Evolutionary conservation across 805 yeast genomes (phyloP).

Genomic region (Debaryomyces prosopidis): DNA sequence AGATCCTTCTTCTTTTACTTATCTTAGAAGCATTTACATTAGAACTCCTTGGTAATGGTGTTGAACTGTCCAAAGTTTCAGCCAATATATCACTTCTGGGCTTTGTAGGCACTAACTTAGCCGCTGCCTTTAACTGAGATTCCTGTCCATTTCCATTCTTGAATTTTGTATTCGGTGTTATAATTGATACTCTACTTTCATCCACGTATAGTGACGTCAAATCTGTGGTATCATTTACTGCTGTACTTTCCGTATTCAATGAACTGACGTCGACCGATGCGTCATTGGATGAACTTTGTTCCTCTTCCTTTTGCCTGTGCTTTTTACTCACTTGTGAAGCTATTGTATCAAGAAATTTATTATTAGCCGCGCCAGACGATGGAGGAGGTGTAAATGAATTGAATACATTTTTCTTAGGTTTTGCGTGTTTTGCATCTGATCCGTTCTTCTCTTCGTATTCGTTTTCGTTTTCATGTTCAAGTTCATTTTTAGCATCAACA

Average conservation of each 20-base stretch:
- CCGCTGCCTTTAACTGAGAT: slow-evolving; percentile 8
- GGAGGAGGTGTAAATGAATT: slow-evolving; percentile 17
- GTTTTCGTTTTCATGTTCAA: background rate
- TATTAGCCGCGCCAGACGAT: slow-evolving; percentile 10
- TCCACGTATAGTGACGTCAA: slow-evolving; percentile 20
- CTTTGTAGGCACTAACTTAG: slow-evolving; percentile 9
- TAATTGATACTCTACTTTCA: slow-evolving; percentile 9
- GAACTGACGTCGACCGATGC: slow-evolving; percentile 25
- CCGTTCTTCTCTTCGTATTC: background rate
- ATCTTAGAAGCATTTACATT: background rate
- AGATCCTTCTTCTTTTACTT: slow-evolving; percentile 14
- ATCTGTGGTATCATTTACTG: slow-evolving; percentile 7
- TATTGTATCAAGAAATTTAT: slow-evolving; percentile 18
- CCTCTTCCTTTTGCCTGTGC: slow-evolving; percentile 1
- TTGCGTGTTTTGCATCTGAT: background rate
- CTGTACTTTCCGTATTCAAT: slow-evolving; percentile 19
- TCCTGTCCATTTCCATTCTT: background rate
- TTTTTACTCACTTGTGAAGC: slow-evolving; percentile 9
- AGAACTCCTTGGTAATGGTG: background rate
- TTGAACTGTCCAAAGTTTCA: background rate
- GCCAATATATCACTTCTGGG: slow-evolving; percentile 4
- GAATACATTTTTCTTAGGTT: slow-evolving; percentile 10
- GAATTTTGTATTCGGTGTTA: slow-evolving; percentile 4
- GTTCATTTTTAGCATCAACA: slow-evolving; percentile 3
- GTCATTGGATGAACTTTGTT: slow-evolving; percentile 6